Percentiles rank a stretch among this genome's conserved stretches.
Conservation (phyloP, 495 filamentous ascomycete species). For the Lasiosphaeria hispida region DNA sequence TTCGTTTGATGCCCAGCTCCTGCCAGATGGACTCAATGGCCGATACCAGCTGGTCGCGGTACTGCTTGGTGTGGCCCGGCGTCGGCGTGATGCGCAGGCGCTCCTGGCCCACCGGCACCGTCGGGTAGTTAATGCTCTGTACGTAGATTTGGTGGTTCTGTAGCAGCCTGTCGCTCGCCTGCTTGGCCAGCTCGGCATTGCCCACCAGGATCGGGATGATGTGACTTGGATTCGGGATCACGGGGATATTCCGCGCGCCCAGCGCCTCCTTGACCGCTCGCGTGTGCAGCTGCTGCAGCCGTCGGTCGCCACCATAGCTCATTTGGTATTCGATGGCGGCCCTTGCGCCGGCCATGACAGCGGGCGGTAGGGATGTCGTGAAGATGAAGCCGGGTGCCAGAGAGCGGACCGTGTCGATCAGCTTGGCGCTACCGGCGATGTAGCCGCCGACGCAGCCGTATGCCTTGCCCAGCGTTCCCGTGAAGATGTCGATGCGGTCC, state of each 20-base stretch:
- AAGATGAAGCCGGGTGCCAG: slow-evolving; percentile 98
- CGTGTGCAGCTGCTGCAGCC: slow-evolving; percentile 93
- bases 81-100: slow-evolving; percentile 93
- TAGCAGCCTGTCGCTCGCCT: slow-evolving; percentile 83
- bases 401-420: slow-evolving; percentile 94
- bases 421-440: slow-evolving; percentile 82
- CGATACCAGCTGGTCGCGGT: slow-evolving; percentile 78
- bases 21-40: slow-evolving; percentile 86
- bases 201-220: slow-evolving; percentile 94
- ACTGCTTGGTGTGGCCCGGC: slow-evolving; percentile 80
- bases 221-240: slow-evolving; percentile 95
- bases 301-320: slow-evolving; percentile 72
- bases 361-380: slow-evolving; percentile 92
- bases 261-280: slow-evolving; percentile 83
- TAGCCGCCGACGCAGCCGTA: slow-evolving; percentile 98
- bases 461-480: slow-evolving; percentile 93
- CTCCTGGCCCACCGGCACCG: slow-evolving; percentile 93
- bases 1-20: slow-evolving; percentile 83
- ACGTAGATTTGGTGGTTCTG: slow-evolving; percentile 92
- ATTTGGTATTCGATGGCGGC: slow-evolving; percentile 92
- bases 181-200: slow-evolving; percentile 88
- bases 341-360: slow-evolving; percentile 92
- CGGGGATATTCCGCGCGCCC: slow-evolving; percentile 79
- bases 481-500: slow-evolving; percentile 97
- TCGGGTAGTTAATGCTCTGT: slow-evolving; percentile 98